A percentile compares a stretch with the other conserved stretches of the same genome.
phyloP scores from a whole-genome alignment of 2,329 filamentous ascomycete genomes.

The Helotiales sp. region DNA sequence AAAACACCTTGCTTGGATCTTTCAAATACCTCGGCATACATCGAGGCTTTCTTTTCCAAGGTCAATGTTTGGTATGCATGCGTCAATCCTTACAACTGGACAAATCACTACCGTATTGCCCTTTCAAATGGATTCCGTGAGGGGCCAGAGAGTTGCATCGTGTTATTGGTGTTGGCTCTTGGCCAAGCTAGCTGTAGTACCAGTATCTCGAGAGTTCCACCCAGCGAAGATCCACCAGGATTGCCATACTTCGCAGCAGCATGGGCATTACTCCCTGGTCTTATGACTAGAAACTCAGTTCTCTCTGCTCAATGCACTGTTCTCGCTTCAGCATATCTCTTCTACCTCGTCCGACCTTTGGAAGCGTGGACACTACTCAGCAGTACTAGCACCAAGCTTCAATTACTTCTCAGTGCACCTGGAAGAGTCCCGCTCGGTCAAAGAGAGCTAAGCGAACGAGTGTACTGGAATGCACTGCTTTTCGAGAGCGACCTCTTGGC shows the following conservation, averaged over 20 bases:
- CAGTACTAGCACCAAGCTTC: slow-evolving; percentile 80
- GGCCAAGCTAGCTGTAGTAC: slow-evolving; percentile 77
- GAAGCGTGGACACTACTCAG: slow-evolving; percentile 84
- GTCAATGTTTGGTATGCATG: slow-evolving; percentile 88
- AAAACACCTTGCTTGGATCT: slow-evolving; percentile 71
- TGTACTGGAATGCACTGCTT: slow-evolving; percentile 84
- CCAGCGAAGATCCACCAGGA: slow-evolving; percentile 73
- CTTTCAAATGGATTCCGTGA: slow-evolving; percentile 77
- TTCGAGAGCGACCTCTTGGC: slow-evolving; percentile 82
- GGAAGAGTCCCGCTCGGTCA: slow-evolving; percentile 72
- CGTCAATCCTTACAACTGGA: slow-evolving; percentile 83
- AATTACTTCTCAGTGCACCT: slow-evolving; percentile 76
- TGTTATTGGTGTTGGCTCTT: slow-evolving; percentile 76
- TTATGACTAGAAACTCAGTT: slow-evolving; percentile 81
- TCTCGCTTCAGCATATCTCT: slow-evolving; percentile 79
- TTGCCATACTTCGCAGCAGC: slow-evolving; percentile 81
- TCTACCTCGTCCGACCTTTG: slow-evolving; percentile 80
- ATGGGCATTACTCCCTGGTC: slow-evolving; percentile 75
- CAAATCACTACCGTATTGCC: slow-evolving; percentile 74
- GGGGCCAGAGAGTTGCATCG: slow-evolving; percentile 81
- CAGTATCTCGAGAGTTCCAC: slow-evolving; percentile 74
- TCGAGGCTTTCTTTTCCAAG: slow-evolving; percentile 78
- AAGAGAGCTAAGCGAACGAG: slow-evolving; percentile 74
- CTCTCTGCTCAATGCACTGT: slow-evolving; percentile 81
- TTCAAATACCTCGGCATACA: slow-evolving; percentile 75